Base-by-base conservation (phyloP, 176 grass and related monocot genomes). In the Bolboschoenus planiculmis region DNA sequence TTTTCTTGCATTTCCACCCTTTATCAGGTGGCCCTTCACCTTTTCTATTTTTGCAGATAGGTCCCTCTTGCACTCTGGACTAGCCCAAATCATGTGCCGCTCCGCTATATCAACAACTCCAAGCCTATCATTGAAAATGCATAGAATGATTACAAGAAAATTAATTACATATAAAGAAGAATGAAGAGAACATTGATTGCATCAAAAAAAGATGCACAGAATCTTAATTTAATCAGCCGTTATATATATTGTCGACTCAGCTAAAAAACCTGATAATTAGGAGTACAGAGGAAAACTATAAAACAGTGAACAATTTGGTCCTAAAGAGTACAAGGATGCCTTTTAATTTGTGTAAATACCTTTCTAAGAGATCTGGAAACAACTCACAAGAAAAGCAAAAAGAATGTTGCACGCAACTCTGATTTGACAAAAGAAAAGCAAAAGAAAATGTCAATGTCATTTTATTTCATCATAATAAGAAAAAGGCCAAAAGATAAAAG, bases 11-110 rank as follows among this genome's bases (percentile, higher is more conserved):
- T 89, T 84, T 24, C 56, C 81, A 81, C 86, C 82, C 70, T 58
- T 88, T 24, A 63, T 71, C 31, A 92, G 80, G 90, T 95, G 93
- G 21, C 39, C 85, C 80, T 90, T 90, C 72, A 90, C 84, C 81
- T 85, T 78, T n/a, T 87, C 81, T 48, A 95, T 82, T 43, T 85
- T 92, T 63, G 83, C 88, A 51, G 36, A 23, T 46, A 79, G 63
- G n/a, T 93, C 87, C 6, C 62, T 51, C 62, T 84, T 81, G 26
- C 79, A 85, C 6, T 53, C 51, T n/a, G 68, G 89, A 46, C 67
- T 83, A 10, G 68, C 76, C 61, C 83, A 23, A 18, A 68, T 78
- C 5, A 97, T 80, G 68, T 97, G 87, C 56, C 26, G 85, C 80
- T 77, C 72, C 10, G 91, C 93, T 43, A 60, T 84, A 35, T 91